Evolutionary conservation across 2,329 filamentous ascomycete species (phyloP).

Genomic region (Xylaria hypoxylon): DNA sequence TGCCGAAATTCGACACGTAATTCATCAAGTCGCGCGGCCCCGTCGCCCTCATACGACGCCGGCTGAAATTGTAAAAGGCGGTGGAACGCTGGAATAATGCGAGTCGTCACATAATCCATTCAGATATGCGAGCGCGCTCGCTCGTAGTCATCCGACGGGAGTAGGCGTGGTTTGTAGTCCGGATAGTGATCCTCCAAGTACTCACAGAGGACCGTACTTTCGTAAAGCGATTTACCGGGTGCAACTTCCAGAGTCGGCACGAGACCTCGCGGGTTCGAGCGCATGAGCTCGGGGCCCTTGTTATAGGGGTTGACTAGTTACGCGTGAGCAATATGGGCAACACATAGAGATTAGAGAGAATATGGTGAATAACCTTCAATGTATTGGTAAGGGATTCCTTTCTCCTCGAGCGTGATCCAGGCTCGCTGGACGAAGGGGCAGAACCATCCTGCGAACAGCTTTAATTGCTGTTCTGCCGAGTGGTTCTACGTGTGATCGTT

Average conservation of each 20-base stretch:
- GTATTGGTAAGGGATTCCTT: slow-evolving; percentile 69
- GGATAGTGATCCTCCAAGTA: slow-evolving; percentile 71
- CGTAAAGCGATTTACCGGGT: slow-evolving; percentile 62
- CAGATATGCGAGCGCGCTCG: slow-evolving; percentile 66
- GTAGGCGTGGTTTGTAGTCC: slow-evolving; percentile 54
- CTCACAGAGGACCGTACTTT: slow-evolving; percentile 67
- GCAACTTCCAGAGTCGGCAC: slow-evolving; percentile 63
- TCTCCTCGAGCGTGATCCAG: slow-evolving; percentile 70
- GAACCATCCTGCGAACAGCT: slow-evolving; percentile 42
- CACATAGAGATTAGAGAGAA: too few relatives aligned
- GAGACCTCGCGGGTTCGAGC: slow-evolving; percentile 68
- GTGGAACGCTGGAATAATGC: slow-evolving; percentile 67
- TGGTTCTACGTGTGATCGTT: slow-evolving; percentile 42
- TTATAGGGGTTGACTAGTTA: slow-evolving; percentile 67
- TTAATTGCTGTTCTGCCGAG: slow-evolving; percentile 41
- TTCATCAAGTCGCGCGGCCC: slow-evolving; percentile 47
- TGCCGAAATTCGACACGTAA: slow-evolving; percentile 62
- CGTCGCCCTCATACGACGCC: slow-evolving; percentile 36
- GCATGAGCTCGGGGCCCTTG: slow-evolving; percentile 64
- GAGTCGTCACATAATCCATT: slow-evolving; percentile 66
- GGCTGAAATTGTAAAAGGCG: slow-evolving; percentile 52
- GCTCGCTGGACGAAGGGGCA: slow-evolving; percentile 62
- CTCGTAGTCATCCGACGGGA: slow-evolving; percentile 59
- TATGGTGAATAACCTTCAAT: slow-evolving; percentile 53
- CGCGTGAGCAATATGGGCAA: background rate